phyloP scores from a whole-genome alignment of 768 basidiomycete genomes.

The Rhodotorula kratochvilovae region DNA sequence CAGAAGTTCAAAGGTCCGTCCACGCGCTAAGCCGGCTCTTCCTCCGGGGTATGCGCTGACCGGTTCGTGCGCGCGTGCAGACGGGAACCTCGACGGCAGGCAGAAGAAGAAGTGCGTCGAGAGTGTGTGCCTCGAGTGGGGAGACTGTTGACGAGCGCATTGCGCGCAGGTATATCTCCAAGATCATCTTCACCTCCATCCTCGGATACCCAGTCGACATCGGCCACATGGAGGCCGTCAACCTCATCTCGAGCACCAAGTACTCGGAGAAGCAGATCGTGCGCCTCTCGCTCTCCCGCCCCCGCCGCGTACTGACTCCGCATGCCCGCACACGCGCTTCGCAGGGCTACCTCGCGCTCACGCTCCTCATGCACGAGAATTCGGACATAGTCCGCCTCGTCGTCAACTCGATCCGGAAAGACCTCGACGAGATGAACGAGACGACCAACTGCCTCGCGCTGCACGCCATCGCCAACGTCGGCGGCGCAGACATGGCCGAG shows the following conservation, averaged over 20 bases:
- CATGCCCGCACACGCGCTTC: not conserved
- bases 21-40: not conserved
- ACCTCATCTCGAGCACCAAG: constrained; percentile 88
- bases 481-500: constrained; percentile 97
- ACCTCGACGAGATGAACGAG: constrained; percentile 88
- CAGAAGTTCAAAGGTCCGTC: constrained; percentile 91
- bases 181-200: constrained; percentile 98
- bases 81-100: constrained; percentile 52
- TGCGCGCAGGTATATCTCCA: constrained; percentile 77
- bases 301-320: constrained; percentile 17
- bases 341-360: constrained; percentile 95
- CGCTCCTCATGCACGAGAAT: constrained; percentile 96
- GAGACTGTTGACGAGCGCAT: not conserved
- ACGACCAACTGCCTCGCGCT: constrained; percentile 92
- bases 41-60: not conserved
- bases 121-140: too few species aligned
- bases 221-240: constrained; percentile 98
- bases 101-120: constrained; percentile 50
- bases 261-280: constrained; percentile 99
- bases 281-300: constrained; percentile 29
- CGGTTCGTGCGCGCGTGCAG: constrained; percentile 30
- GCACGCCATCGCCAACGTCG: constrained; percentile 97
- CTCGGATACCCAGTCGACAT: constrained; percentile 95
- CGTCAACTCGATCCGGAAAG: constrained; percentile 96
- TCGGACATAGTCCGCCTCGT: constrained; percentile 93